These are phyloP conservation scores for Pestalotiopsis sp. DNA, from an alignment of 2,329 filamentous ascomycete species.

Conservation along the genomic window DNA sequence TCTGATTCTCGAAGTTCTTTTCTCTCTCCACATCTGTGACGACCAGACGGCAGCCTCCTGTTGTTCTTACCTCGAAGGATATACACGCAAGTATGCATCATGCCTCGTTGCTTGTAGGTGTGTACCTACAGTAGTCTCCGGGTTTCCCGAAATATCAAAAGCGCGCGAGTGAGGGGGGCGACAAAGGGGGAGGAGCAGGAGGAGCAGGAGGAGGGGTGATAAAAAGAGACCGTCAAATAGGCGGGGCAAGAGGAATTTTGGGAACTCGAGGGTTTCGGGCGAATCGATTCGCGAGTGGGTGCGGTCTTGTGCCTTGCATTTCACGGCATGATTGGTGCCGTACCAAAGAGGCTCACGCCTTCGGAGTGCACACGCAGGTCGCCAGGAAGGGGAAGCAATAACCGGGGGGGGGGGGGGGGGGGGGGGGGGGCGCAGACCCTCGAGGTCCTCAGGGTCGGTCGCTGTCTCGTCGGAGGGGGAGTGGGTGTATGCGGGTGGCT, in stretches of 20 bases:
- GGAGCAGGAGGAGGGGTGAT: neutral
- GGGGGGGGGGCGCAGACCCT: neutral
- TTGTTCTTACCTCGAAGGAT: neutral
- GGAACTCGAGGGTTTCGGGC: neutral
- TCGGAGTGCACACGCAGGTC: neutral
- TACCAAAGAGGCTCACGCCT: neutral
- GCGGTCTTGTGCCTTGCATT: slow-evolving; percentile 4
- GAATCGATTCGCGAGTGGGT: neutral
- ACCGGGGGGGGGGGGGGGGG: neutral
- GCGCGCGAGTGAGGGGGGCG: neutral
- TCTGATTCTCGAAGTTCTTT: no score
- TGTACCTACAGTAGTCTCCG: neutral
- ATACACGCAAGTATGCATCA: neutral
- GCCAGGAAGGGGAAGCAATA: neutral
- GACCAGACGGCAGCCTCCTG: no score
- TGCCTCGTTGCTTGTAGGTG: neutral
- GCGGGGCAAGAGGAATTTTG: neutral
- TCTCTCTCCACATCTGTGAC: no score
- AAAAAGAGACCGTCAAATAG: neutral
- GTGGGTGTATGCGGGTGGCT: neutral
- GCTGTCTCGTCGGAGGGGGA: neutral
- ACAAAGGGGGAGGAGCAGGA: neutral
- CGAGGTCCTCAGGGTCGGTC: neutral
- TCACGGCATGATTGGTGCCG: slow-evolving; percentile 3
- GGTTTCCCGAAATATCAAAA: neutral